Conservation (phyloP, 305 asterid species). For the Petunia hybrid region DNA sequence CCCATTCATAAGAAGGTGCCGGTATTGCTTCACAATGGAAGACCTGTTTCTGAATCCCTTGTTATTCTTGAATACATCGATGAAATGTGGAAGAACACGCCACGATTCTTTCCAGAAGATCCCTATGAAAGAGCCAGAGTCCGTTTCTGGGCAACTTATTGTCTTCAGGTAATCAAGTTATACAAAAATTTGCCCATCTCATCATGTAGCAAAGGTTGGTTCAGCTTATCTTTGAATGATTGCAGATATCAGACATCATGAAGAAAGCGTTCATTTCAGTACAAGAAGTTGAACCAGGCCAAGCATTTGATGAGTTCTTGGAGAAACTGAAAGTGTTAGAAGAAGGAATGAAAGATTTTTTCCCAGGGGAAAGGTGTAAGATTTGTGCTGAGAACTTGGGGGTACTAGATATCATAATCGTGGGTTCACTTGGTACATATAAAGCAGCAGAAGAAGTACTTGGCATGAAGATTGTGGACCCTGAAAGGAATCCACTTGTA, state of each 20-base stretch:
- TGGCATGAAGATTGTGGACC: slow-evolving; percentile 34
- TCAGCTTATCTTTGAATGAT: not conserved
- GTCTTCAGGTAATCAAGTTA: slow-evolving; percentile 48
- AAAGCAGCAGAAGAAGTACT: slow-evolving; percentile 39
- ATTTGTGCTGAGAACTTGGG: slow-evolving; percentile 21
- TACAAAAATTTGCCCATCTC: not conserved
- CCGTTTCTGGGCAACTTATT: slow-evolving; percentile 43
- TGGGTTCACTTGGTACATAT: slow-evolving; percentile 36
- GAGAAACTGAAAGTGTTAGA: slow-evolving; percentile 36
- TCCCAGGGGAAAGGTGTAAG: not conserved
- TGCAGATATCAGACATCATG: slow-evolving; percentile 34
- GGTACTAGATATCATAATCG: slow-evolving; percentile 34
- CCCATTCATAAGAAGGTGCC: slow-evolving; percentile 44
- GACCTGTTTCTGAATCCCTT: slow-evolving; percentile 42
- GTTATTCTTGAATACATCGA: slow-evolving; percentile 49
- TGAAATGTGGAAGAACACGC: slow-evolving; percentile 38
- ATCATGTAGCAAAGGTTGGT: not conserved
- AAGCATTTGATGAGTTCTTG: slow-evolving; percentile 23
- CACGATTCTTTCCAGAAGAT: slow-evolving; percentile 39
- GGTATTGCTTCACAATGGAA: slow-evolving; percentile 42
- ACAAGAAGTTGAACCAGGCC: slow-evolving; percentile 1
- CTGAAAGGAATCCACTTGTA: slow-evolving; percentile 39
- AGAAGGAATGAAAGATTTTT: slow-evolving; percentile 32
- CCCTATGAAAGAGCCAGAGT: slow-evolving; percentile 38
- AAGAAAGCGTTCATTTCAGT: slow-evolving; percentile 23